These are phyloP conservation scores for Kodamaea arcana DNA, from an alignment of 1,139 yeast genomes.

Conservation along the genomic window DNA sequence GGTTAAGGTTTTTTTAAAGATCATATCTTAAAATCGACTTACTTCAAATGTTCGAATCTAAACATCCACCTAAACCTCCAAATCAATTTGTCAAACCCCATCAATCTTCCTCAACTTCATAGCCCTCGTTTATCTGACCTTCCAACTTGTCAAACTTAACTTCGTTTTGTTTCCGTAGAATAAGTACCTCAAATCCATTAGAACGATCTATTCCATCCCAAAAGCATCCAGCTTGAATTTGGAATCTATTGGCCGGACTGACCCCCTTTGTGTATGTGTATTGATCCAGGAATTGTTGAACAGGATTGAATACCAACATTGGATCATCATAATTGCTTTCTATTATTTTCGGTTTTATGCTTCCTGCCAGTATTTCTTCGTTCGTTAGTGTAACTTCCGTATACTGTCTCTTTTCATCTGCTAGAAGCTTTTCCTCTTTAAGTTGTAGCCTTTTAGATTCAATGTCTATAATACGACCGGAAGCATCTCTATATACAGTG, in stretches of 20 bases:
- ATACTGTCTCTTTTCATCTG: constrained; percentile 24
- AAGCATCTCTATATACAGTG: constrained; percentile 58
- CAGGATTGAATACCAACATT: constrained; percentile 46
- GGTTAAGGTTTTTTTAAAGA: too few relatives aligned
- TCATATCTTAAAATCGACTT: too few relatives aligned
- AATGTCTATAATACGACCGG: constrained; percentile 50
- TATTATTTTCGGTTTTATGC: constrained; percentile 14
- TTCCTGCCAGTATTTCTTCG: constrained; percentile 9
- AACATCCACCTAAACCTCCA: too few relatives aligned
- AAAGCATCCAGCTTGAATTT: constrained; percentile 70
- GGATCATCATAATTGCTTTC: constrained; percentile 62
- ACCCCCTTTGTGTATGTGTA: constrained; percentile 40
- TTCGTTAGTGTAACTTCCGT: constrained; percentile 45
- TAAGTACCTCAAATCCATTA: constrained; percentile 77
- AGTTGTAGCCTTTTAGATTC: constrained; percentile 25
- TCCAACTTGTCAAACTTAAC: constrained; percentile 27
- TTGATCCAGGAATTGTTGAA: constrained; percentile 10
- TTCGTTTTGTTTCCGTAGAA: constrained; percentile 56
- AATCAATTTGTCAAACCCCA: background rate
- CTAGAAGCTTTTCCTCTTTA: constrained; percentile 23
- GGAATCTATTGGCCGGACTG: constrained; percentile 67
- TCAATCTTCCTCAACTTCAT: constrained; percentile 18
- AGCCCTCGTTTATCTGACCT: constrained; percentile 18
- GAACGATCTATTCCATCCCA: constrained; percentile 96
- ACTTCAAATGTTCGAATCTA: too few relatives aligned